These are phyloP conservation scores for Microdochium trichocladiopsis DNA, from an alignment of 2,329 filamentous ascomycete genomes.

Conservation along the genomic window DNA sequence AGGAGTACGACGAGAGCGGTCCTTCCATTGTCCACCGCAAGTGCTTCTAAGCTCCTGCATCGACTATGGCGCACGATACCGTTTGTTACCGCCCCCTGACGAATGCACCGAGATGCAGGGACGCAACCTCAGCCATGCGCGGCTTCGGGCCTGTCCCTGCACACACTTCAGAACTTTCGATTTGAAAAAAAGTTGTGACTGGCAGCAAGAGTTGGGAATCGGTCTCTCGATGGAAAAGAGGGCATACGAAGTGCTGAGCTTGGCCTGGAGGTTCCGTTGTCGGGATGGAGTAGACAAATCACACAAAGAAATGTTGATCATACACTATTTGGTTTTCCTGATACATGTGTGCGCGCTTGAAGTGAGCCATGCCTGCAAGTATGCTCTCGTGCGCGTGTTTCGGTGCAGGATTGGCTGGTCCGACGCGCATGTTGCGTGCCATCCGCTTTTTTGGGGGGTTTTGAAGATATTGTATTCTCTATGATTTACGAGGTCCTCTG, in stretches of 20 bases:
- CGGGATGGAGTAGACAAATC: conserved; percentile 39
- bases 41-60: conserved; percentile 77
- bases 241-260: conserved; percentile 41
- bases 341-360: conserved; percentile 16
- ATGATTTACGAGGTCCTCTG: background rate
- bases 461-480: background rate
- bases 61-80: conserved; percentile 10
- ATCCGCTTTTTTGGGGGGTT: background rate
- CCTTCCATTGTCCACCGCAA: conserved; percentile 99
- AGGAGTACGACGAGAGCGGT: conserved; percentile 99
- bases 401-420: too few species aligned
- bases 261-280: conserved; percentile 40
- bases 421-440: too few species aligned
- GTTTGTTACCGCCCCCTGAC: conserved; percentile 23
- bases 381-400: too few species aligned
- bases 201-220: conserved; percentile 44
- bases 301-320: conserved; percentile 45
- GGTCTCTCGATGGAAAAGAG: conserved; percentile 35
- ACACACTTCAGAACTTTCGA: background rate
- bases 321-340: conserved; percentile 45
- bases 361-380: background rate
- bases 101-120: conserved; percentile 37
- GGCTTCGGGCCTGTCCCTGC: conserved; percentile 36
- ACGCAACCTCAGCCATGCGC: conserved; percentile 32
- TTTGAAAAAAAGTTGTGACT: conserved; percentile 51